Evolutionary conservation across 805 yeast species (phyloP).

Genomic region (Candida chilensis): DNA sequence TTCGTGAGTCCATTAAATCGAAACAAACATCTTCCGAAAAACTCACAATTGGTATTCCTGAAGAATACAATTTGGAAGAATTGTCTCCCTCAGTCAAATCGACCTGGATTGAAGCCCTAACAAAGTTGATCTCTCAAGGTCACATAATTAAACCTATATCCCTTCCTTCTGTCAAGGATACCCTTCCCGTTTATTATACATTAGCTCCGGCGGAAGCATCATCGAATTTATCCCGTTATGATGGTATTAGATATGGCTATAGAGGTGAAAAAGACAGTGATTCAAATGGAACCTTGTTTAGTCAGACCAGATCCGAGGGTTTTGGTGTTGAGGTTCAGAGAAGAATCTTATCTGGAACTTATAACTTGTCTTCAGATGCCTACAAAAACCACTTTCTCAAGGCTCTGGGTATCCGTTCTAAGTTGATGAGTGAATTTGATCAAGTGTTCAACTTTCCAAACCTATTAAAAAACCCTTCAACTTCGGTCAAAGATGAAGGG

Average conservation of each 20-base stretch:
- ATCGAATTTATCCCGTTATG: constrained; percentile 83
- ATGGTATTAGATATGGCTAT: constrained; percentile 81
- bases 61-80: constrained; percentile 53
- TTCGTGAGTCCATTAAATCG: constrained; percentile 15
- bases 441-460: constrained; percentile 46
- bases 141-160: constrained; percentile 55
- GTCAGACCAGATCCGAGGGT: constrained; percentile 50
- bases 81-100: constrained; percentile 35
- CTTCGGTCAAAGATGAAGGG: constrained; percentile 15
- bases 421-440: constrained; percentile 59
- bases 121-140: constrained; percentile 33
- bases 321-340: constrained; percentile 82
- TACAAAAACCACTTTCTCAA: constrained; percentile 63
- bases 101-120: constrained; percentile 38
- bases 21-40: constrained; percentile 7
- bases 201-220: constrained; percentile 91
- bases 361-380: constrained; percentile 71
- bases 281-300: constrained; percentile 30
- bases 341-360: constrained; percentile 80
- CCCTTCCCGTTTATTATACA: constrained; percentile 80
- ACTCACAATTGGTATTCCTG: constrained; percentile 63
- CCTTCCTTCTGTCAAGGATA: constrained; percentile 54
- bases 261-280: constrained; percentile 24
- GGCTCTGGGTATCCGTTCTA: constrained; percentile 61
- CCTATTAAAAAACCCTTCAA: constrained; percentile 9